Conservation (phyloP, 2,329 filamentous ascomycete species). For the Aspergillus spinulosporus region DNA sequence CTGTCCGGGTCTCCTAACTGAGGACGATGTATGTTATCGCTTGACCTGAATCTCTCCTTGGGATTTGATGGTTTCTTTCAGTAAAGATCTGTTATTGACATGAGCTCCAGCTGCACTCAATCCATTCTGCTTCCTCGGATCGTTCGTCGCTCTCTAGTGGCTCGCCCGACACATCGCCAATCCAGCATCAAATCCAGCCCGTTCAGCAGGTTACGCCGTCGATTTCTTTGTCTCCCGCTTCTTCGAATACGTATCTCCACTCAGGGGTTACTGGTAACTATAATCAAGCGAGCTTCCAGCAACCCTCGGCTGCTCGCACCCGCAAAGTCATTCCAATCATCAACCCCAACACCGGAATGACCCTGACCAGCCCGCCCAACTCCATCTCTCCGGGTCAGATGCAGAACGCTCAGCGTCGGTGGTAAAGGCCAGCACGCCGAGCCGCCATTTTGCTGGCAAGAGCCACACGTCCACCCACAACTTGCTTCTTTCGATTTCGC, state of each 20-base stretch:
- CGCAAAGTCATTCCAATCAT: constrained; percentile 98
- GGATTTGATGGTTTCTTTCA: background rate
- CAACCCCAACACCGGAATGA: constrained; percentile 87
- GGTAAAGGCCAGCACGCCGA: constrained; percentile 34
- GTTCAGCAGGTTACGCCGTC: constrained; percentile 72
- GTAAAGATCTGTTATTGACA: constrained; percentile 21
- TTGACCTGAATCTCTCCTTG: too few relatives aligned
- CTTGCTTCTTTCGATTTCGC: constrained; percentile 33
- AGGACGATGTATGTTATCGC: constrained; percentile 72
- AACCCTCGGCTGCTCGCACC: constrained; percentile 82
- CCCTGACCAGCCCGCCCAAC: constrained; percentile 83
- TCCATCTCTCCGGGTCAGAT: constrained; percentile 66
- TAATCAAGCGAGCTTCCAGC: constrained; percentile 81
- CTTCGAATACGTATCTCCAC: constrained; percentile 60
- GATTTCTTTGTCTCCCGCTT: constrained; percentile 67
- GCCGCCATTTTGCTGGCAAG: constrained; percentile 26
- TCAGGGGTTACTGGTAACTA: constrained; percentile 65
- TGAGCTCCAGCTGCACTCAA: constrained; percentile 72
- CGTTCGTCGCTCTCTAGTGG: constrained; percentile 92
- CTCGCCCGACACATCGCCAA: constrained; percentile 86
- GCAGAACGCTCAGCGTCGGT: constrained; percentile 52
- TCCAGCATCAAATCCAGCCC: constrained; percentile 75
- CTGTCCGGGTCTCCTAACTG: constrained; percentile 86
- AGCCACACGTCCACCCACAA: constrained; percentile 31
- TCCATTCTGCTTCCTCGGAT: constrained; percentile 85